Conservation (phyloP, 2,329 filamentous ascomycete species). For the Mycosphaerella arachidis region DNA sequence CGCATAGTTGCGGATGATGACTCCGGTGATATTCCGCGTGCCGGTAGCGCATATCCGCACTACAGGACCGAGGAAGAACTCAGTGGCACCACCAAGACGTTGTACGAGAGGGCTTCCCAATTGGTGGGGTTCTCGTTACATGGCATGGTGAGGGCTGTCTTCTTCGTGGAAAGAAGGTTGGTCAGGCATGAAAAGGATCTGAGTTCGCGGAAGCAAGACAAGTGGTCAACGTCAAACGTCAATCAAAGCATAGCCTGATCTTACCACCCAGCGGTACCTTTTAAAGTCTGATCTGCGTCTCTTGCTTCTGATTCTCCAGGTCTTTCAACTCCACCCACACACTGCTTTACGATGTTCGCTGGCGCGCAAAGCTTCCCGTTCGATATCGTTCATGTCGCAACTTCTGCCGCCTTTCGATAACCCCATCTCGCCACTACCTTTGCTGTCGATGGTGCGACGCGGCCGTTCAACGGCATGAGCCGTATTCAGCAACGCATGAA, state of each 20-base stretch:
- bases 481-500: background rate
- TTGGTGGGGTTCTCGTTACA: constrained; percentile 48
- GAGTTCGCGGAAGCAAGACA: constrained; percentile 17
- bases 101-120: constrained; percentile 51
- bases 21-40: constrained; percentile 35
- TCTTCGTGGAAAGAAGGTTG: constrained; percentile 46
- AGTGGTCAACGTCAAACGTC: constrained; percentile 15
- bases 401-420: constrained; percentile 10
- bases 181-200: constrained; percentile 33
- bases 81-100: constrained; percentile 37
- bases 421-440: constrained; percentile 14
- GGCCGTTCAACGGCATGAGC: constrained; percentile 2
- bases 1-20: constrained; percentile 36
- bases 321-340: constrained; percentile 14
- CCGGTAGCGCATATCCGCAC: constrained; percentile 48
- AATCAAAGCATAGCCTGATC: background rate
- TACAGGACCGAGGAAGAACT: constrained; percentile 49
- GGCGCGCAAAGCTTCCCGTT: constrained; percentile 17
- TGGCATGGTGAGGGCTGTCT: constrained; percentile 49
- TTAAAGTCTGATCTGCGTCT: constrained; percentile 5
- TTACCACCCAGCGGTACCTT: constrained; percentile 5
- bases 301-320: constrained; percentile 14
- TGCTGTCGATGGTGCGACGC: background rate
- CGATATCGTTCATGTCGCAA: background rate
- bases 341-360: constrained; percentile 11